Base-by-base conservation (phyloP, 352 stramenopile genomes). In the Hyaloperonospora brassicae region DNA sequence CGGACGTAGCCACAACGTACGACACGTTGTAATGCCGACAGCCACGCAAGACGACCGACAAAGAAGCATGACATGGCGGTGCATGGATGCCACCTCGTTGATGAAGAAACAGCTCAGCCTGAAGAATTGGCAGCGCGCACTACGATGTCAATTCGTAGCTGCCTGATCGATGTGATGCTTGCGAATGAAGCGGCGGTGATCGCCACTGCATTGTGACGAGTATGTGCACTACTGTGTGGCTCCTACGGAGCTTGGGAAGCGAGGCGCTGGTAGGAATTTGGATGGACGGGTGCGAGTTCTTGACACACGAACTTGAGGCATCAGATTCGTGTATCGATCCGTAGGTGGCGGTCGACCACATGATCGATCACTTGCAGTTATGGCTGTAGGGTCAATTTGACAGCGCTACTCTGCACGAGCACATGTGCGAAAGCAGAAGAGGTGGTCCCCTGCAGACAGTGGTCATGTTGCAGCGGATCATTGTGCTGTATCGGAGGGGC, bases 401-500 rank as follows among this genome's bases (percentile, higher is more conserved):
- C 46, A 1, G 47, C 66, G 14, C 49, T 84, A 21, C 51, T 73
- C 1, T 79, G 27, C 59, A 52, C 68, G 82, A 81, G 49, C 84
- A 81, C 64, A 79, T 84, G 47, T 79, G 57, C 59, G 68, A 84
- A 30, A 75, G 76, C 39, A 87, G 76, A 72, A 34, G 4, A 17
- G 83, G 77, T 47, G 68, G 61, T 36, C 72, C 70, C 14, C 54
- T 84, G 34, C 77, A 86, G 47, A 5, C 80, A 10, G 69, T 81
- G 25, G 64, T 84, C n/a, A 64, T 84, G 30, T 47, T 84, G 46
- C 75, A 86, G 55, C 85, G 73, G 75, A 59, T 79, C 49, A 56
- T 85, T 12, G 17, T 17, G 77, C 57, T 88, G 30, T 88, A 88
- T 50, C 75, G 86, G 47, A 68, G 86, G 55, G 49, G 17, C 75